Conservation (phyloP, 2,329 filamentous ascomycete species). For the Fusarium sp. region DNA sequence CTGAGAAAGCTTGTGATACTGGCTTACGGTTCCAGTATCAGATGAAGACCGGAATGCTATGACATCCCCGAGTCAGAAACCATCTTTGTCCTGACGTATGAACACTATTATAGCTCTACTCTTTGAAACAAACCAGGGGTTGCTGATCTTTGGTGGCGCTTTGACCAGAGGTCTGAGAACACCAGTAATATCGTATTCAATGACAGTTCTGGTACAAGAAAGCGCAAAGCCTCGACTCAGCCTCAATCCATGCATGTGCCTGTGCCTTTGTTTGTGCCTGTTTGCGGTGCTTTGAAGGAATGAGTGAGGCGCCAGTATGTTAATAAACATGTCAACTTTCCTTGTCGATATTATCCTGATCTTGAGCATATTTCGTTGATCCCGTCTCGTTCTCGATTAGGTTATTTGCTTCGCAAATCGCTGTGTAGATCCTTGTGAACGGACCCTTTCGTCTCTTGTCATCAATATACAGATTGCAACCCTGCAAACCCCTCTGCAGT, state of each 20-base stretch:
- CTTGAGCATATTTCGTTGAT: background rate
- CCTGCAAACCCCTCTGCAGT: background rate
- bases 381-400: background rate
- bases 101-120: background rate
- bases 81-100: background rate
- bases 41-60: background rate
- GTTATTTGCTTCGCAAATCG: constrained; percentile 20
- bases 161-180: constrained; percentile 15
- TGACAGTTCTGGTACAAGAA: constrained; percentile 10
- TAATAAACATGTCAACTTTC: background rate
- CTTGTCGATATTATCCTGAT: background rate
- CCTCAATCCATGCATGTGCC: constrained; percentile 25
- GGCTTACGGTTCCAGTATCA: background rate
- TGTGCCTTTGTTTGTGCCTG: constrained; percentile 6
- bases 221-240: constrained; percentile 44
- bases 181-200: constrained; percentile 1
- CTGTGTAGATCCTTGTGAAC: constrained; percentile 27
- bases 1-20: background rate
- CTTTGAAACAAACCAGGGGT: constrained; percentile 10
- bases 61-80: background rate
- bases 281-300: constrained; percentile 34
- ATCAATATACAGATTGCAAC: constrained; percentile 8
- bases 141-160: constrained; percentile 27
- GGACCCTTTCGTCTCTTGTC: constrained; percentile 18
- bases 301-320: background rate